phyloP scores from a whole-genome alignment of 2,329 filamentous ascomycete genomes.

The Sarocladiaceae sp. region DNA sequence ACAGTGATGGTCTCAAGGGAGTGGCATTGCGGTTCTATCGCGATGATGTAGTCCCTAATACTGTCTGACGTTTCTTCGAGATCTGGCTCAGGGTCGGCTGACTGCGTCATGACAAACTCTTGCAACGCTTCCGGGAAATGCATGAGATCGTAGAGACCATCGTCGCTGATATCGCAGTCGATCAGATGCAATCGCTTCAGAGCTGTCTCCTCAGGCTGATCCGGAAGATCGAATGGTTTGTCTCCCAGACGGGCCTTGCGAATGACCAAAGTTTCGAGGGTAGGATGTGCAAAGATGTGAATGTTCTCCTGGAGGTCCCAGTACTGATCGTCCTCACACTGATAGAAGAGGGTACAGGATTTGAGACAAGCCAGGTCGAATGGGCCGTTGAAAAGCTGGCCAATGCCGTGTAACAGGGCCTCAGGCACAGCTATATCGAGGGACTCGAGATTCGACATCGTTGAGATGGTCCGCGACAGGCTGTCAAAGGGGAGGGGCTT shows the following conservation, averaged over 20 bases:
- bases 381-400: slow-evolving; percentile 42
- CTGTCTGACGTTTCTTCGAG: slow-evolving; percentile 42
- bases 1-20: slow-evolving; percentile 39
- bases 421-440: slow-evolving; percentile 40
- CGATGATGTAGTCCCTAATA: slow-evolving; percentile 39
- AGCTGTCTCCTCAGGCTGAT: slow-evolving; percentile 40
- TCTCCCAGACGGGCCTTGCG: slow-evolving; percentile 38
- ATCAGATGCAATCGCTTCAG: slow-evolving; percentile 37
- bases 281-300: slow-evolving; percentile 44
- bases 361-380: slow-evolving; percentile 43
- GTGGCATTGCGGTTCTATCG: slow-evolving; percentile 32
- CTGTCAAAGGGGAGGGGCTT: slow-evolving; percentile 31
- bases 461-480: slow-evolving; percentile 39
- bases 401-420: slow-evolving; percentile 37
- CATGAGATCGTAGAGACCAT: slow-evolving; percentile 28
- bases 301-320: slow-evolving; percentile 47
- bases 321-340: slow-evolving; percentile 35
- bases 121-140: slow-evolving; percentile 37
- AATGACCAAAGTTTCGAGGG: slow-evolving; percentile 39
- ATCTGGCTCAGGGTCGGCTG: slow-evolving; percentile 29
- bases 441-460: slow-evolving; percentile 43
- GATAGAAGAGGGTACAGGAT: slow-evolving; percentile 41
- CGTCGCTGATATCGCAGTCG: slow-evolving; percentile 44
- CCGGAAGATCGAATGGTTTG: slow-evolving; percentile 40
- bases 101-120: slow-evolving; percentile 42